phyloP scores from a whole-genome alignment of 352 stramenopile genomes.

The Phytophthora aleatoria region DNA sequence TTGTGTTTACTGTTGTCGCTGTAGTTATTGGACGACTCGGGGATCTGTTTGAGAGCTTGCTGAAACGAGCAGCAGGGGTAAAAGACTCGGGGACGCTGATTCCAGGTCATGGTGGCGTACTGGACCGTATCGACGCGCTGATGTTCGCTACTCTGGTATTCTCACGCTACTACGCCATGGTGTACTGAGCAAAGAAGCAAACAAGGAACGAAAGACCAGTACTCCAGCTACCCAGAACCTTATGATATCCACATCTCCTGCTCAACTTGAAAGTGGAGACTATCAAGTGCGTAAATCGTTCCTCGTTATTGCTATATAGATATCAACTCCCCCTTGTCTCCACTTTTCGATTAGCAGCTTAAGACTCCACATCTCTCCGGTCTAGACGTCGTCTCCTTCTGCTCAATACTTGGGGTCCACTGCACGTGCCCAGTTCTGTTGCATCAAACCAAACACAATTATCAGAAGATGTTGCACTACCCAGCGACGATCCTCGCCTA shows the following conservation, averaged over 20 bases:
- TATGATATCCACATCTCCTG: no score
- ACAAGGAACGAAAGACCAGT: no score
- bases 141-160: constrained; percentile 89
- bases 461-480: constrained; percentile 8
- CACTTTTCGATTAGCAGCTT: background rate
- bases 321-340: constrained; percentile 19
- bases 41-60: constrained; percentile 95
- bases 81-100: constrained; percentile 96
- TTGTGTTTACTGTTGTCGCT: constrained; percentile 85
- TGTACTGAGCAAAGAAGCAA: constrained; percentile 15
- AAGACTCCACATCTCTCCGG: background rate
- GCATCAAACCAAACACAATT: constrained; percentile 1
- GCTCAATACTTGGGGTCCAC: constrained; percentile 76
- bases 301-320: constrained; percentile 34
- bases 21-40: constrained; percentile 94
- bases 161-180: constrained; percentile 53
- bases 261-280: no score
- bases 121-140: constrained; percentile 95
- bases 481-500: constrained; percentile 15
- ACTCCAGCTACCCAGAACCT: no score
- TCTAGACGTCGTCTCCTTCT: constrained; percentile 1
- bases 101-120: constrained; percentile 94
- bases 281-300: constrained; percentile 15
- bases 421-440: constrained; percentile 76
- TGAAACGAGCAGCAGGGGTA: constrained; percentile 94